Conservation (phyloP, 2,329 filamentous ascomycete genomes). For the Penicillium sp. region DNA sequence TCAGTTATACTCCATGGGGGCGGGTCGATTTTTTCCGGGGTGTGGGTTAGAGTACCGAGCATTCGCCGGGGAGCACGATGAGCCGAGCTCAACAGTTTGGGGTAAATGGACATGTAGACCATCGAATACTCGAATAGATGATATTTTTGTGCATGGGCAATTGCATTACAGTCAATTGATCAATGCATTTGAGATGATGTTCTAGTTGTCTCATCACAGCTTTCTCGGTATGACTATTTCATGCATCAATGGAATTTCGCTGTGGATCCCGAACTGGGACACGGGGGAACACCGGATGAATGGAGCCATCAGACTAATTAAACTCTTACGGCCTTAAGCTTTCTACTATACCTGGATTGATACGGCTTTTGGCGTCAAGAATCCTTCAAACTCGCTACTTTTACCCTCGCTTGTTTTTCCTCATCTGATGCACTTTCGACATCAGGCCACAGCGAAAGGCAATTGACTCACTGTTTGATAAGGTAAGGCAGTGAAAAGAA, state of each 20-base stretch:
- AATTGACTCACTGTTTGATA: background rate
- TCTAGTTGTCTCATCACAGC: background rate
- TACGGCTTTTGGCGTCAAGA: background rate
- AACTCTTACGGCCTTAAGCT: background rate
- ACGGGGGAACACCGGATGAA: background rate
- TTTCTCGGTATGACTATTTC: background rate
- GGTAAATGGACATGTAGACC: background rate
- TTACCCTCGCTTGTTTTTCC: background rate
- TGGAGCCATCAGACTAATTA: background rate
- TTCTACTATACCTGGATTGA: background rate
- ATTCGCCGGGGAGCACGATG: background rate
- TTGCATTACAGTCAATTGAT: background rate
- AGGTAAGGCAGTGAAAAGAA: background rate
- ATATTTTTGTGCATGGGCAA: background rate
- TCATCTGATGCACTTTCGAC: background rate
- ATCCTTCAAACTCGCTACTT: background rate
- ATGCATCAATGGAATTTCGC: background rate
- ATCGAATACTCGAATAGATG: background rate
- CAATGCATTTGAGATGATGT: background rate
- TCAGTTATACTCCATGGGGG: constrained; percentile 4
- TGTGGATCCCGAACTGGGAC: background rate
- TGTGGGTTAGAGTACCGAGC: background rate
- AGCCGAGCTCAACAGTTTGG: background rate
- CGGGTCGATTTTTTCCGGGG: background rate
- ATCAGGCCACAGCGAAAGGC: background rate